A percentile compares a stretch with the other conserved stretches of the same genome.
phyloP scores from a whole-genome alignment of 2,329 filamentous ascomycete species.

The Fusarium globosum region DNA sequence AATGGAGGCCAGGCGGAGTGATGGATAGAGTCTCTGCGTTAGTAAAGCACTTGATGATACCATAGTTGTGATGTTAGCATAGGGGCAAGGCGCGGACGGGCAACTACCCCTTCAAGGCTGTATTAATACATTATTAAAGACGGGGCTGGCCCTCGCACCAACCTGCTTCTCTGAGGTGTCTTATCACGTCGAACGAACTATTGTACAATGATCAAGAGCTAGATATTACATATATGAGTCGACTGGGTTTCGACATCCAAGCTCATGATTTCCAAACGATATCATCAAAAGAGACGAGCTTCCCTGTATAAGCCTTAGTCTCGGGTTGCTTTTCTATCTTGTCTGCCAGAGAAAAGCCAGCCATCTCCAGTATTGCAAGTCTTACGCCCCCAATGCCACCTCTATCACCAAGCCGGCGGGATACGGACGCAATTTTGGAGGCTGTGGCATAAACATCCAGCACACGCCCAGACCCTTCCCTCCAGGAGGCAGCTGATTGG shows the following conservation, averaged over 20 bases:
- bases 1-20: constrained; percentile 29
- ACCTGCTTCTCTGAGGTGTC: background rate
- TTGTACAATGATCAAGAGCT: background rate
- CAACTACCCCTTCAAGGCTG: background rate
- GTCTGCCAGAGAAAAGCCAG: constrained; percentile 49
- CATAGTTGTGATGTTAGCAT: constrained; percentile 2
- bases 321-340: constrained; percentile 51
- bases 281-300: constrained; percentile 54
- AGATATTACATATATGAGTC: background rate
- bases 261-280: constrained; percentile 49
- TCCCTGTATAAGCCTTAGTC: constrained; percentile 50
- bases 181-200: background rate
- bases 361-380: constrained; percentile 55
- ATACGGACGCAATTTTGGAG: constrained; percentile 49
- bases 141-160: constrained; percentile 2
- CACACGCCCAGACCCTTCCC: constrained; percentile 45
- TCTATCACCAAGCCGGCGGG: constrained; percentile 47
- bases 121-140: constrained; percentile 4
- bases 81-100: background rate
- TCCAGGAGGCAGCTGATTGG: constrained; percentile 44
- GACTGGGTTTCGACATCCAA: background rate
- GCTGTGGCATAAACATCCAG: constrained; percentile 52
- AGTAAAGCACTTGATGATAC: constrained; percentile 13
- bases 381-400: constrained; percentile 55
- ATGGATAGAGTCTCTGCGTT: background rate